phyloP scores from a whole-genome alignment of 1,284 basidiomycete genomes.

The Leccinum angustisporum region DNA sequence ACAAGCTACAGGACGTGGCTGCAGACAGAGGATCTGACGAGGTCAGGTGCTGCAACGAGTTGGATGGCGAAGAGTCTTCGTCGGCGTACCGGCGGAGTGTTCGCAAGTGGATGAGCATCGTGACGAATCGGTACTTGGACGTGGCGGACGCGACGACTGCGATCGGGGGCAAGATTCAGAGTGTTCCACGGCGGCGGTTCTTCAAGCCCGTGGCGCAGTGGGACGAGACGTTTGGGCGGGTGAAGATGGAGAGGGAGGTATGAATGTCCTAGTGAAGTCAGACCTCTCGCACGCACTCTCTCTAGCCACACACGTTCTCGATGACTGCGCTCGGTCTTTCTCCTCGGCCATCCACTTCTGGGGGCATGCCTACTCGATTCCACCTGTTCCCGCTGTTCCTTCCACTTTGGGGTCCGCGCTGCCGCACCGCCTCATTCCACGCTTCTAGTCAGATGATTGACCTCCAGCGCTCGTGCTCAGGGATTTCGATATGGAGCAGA shows the following conservation, averaged over 20 bases:
- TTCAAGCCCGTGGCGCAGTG: constrained; percentile 52
- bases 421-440: constrained; percentile 63
- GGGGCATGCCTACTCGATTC: constrained; percentile 14
- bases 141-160: constrained; percentile 19
- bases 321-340: constrained; percentile 5
- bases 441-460: constrained; percentile 63
- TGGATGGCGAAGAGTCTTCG: constrained; percentile 31
- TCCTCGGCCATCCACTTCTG: constrained; percentile 30
- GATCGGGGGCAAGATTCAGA: constrained; percentile 13
- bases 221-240: constrained; percentile 35
- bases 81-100: constrained; percentile 37
- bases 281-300: constrained; percentile 26
- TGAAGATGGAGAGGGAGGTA: constrained; percentile 27
- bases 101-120: constrained; percentile 64
- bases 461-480: constrained; percentile 33
- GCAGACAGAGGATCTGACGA: constrained; percentile 38
- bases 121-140: constrained; percentile 58
- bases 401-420: constrained; percentile 41
- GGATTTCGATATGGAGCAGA: constrained; percentile 37
- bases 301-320: constrained; percentile 23
- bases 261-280: constrained; percentile 13
- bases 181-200: constrained; percentile 46
- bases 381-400: constrained; percentile 32
- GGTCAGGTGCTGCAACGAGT: constrained; percentile 48
- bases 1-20: constrained; percentile 56